phyloP scores from a whole-genome alignment of 2,329 filamentous ascomycete species.

The Akanthomyces muscarius region DNA sequence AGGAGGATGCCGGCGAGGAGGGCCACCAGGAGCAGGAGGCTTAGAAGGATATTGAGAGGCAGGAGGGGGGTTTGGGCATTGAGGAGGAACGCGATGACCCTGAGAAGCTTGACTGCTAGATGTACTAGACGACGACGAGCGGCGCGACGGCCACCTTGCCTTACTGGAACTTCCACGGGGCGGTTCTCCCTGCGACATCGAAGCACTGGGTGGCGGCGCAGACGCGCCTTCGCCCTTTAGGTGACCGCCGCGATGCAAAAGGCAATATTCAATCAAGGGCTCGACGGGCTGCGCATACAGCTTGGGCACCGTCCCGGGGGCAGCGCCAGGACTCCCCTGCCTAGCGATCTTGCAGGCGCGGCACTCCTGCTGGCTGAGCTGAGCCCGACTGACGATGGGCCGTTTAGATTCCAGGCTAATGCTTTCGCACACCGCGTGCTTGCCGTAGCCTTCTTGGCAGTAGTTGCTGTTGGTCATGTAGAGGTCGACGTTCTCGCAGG shows the following conservation, averaged over 20 bases:
- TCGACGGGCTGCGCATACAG: neutral
- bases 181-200: no score
- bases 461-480: neutral
- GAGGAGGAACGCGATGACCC: no score
- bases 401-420: neutral
- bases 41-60: neutral
- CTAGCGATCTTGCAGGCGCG: neutral
- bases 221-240: no score
- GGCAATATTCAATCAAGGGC: constrained; percentile 1
- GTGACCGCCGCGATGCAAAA: neutral
- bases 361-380: neutral
- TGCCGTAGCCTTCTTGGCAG: neutral
- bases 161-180: no score
- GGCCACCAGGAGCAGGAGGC: no score
- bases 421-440: neutral
- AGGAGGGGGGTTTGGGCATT: neutral
- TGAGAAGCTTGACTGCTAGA: no score
- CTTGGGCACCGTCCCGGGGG: neutral
- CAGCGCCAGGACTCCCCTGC: neutral
- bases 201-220: no score
- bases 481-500: constrained; percentile 3
- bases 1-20: no score
- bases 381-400: neutral
- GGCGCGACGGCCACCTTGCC: no score
- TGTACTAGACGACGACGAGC: no score